These are phyloP conservation scores for Evansstolkia leycettana DNA, from an alignment of 495 filamentous ascomycete species.

Conservation along the genomic window DNA sequence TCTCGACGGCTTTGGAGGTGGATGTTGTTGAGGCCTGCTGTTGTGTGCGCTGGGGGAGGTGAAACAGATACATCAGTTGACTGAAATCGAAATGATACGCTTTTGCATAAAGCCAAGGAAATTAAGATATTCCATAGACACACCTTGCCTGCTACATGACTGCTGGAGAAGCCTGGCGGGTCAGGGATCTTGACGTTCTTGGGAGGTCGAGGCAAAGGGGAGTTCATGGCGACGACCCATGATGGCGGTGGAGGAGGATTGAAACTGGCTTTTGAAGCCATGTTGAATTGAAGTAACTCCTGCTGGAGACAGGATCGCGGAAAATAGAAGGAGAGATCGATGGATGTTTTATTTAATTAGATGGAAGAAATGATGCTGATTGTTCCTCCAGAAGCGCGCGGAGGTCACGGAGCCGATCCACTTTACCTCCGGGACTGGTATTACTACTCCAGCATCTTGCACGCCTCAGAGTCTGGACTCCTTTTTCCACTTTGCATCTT, in stretches of 20 bases:
- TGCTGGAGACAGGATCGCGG: too few species aligned
- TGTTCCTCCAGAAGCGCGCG: slow-evolving; percentile 16
- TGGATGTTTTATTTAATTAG: slow-evolving; percentile 1
- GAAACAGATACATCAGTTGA: too few species aligned
- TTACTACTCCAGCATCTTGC: too few species aligned
- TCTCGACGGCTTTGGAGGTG: slow-evolving; percentile 51
- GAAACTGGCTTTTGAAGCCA: slow-evolving; percentile 18
- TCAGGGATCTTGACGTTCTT: slow-evolving; percentile 55
- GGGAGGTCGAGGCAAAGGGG: slow-evolving; percentile 43
- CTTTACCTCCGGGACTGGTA: too few species aligned
- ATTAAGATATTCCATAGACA: too few species aligned
- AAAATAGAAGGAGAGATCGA: too few species aligned
- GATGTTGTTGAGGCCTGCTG: slow-evolving; percentile 18
- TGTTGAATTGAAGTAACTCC: slow-evolving; percentile 2
- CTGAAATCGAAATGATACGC: too few species aligned
- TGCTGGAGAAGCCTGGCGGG: slow-evolving; percentile 72
- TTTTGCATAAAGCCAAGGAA: not conserved
- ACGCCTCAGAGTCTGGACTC: too few species aligned
- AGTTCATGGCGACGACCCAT: slow-evolving; percentile 73
- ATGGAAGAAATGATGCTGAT: slow-evolving; percentile 1
- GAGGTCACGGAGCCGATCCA: slow-evolving; percentile 15
- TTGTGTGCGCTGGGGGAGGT: slow-evolving; percentile 23
- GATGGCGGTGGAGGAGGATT: slow-evolving; percentile 47
- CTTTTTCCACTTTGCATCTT: too few species aligned
- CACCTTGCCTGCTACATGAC: slow-evolving; percentile 23